These are phyloP conservation scores for Geotrichum reessii DNA, from an alignment of 1,139 yeast genomes.

Conservation along the genomic window DNA sequence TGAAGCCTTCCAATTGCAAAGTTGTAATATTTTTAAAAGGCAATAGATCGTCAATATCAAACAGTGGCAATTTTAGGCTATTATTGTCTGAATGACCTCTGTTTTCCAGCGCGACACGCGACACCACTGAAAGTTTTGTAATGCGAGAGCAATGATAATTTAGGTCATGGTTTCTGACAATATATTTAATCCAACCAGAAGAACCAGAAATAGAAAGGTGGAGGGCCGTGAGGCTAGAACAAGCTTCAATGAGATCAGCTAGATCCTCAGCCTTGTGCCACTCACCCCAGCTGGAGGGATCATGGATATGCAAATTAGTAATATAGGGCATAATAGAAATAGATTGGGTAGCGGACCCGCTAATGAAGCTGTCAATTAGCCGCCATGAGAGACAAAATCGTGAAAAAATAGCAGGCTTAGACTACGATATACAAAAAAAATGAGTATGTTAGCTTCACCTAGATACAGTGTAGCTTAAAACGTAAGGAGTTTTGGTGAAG, in stretches of 20 bases:
- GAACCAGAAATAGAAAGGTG: constrained; percentile 24
- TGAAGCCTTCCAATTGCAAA: constrained; percentile 22
- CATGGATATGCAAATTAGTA: constrained; percentile 17
- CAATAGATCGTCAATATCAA: constrained; percentile 20
- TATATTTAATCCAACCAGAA: constrained; percentile 26
- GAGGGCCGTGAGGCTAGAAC: constrained; percentile 19
- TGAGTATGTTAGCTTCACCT: background rate
- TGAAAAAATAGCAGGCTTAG: constrained; percentile 17
- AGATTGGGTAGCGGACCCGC: constrained; percentile 5
- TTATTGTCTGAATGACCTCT: constrained; percentile 17
- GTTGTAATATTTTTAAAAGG: constrained; percentile 17
- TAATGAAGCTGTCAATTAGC: constrained; percentile 18
- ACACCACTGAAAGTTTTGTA: constrained; percentile 13
- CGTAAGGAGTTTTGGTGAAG: background rate
- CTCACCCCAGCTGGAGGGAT: constrained; percentile 27
- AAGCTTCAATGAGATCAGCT: constrained; percentile 19
- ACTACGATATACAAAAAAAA: constrained; percentile 4
- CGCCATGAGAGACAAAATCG: constrained; percentile 20
- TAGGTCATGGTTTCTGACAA: constrained; percentile 7
- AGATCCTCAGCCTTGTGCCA: constrained; percentile 26
- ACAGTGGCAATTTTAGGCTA: constrained; percentile 17
- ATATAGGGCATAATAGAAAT: constrained; percentile 17
- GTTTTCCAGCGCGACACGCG: constrained; percentile 9
- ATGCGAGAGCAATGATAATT: background rate
- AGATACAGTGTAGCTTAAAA: background rate